phyloP scores from a whole-genome alignment of 2,329 filamentous ascomycete genomes.

The Hymenoscyphus occultus region DNA sequence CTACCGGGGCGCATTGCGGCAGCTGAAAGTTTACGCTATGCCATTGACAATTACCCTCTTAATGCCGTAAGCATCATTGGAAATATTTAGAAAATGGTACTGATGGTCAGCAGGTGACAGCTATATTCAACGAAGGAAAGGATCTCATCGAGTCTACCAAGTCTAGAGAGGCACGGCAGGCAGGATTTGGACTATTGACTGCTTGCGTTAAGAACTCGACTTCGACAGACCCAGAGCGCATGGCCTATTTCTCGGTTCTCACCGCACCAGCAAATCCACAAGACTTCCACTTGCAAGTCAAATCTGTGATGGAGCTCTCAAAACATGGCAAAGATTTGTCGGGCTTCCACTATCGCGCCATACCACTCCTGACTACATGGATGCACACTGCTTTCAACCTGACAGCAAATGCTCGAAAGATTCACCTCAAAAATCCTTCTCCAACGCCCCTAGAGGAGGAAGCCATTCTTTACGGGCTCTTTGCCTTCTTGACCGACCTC shows the following conservation, averaged over 20 bases:
- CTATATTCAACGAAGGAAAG: conserved; percentile 63
- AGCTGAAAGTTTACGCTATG: conserved; percentile 53
- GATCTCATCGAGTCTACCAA: conserved; percentile 61
- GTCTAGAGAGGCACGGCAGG: conserved; percentile 49
- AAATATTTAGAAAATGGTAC: conserved; percentile 6
- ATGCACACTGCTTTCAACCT: conserved; percentile 54
- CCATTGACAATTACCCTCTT: conserved; percentile 57
- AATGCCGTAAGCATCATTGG: conserved; percentile 30
- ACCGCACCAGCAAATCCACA: conserved; percentile 54
- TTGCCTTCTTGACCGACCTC: conserved; percentile 63
- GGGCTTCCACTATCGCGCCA: conserved; percentile 65
- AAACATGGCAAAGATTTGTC: conserved; percentile 59
- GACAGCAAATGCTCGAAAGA: conserved; percentile 49
- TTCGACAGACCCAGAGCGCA: conserved; percentile 64
- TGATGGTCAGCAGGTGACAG: conserved; percentile 28
- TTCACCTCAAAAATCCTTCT: conserved; percentile 38
- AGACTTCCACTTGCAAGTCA: conserved; percentile 66
- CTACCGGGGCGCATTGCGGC: conserved; percentile 54
- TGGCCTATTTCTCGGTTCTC: conserved; percentile 63
- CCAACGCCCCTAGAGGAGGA: conserved; percentile 48
- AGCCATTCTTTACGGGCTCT: conserved; percentile 60
- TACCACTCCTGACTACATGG: conserved; percentile 61
- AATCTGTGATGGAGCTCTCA: conserved; percentile 59
- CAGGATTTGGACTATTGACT: conserved; percentile 64
- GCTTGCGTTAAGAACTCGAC: conserved; percentile 62